These are phyloP conservation scores for Cercospora sojina DNA, from an alignment of 2,329 filamentous ascomycete species.

Conservation along the genomic window DNA sequence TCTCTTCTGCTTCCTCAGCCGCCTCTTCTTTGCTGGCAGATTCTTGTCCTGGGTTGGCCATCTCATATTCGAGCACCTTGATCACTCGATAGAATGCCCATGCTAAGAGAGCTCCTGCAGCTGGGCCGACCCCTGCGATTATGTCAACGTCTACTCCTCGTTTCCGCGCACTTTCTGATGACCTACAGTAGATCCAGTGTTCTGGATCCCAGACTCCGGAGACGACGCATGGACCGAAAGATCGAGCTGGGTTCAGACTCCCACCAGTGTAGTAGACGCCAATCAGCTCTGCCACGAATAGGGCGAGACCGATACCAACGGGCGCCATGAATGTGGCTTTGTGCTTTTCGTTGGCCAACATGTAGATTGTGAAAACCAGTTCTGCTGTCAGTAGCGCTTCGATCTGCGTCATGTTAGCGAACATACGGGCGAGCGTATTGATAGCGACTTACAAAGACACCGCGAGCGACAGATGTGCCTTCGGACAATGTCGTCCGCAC, in stretches of 20 bases:
- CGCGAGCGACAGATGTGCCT: slow-evolving; percentile 40
- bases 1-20: slow-evolving; percentile 23
- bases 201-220: slow-evolving; percentile 28
- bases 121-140: slow-evolving; percentile 33
- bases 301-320: slow-evolving; percentile 50
- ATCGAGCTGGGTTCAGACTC: slow-evolving; percentile 39
- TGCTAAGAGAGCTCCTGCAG: slow-evolving; percentile 34
- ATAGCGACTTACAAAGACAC: slow-evolving; percentile 36
- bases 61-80: slow-evolving; percentile 39
- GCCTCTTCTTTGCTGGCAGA: slow-evolving; percentile 27
- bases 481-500: slow-evolving; percentile 39
- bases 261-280: slow-evolving; percentile 42
- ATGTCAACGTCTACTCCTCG: slow-evolving; percentile 4
- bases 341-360: slow-evolving; percentile 44
- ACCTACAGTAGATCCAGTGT: slow-evolving; percentile 31
- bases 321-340: slow-evolving; percentile 49
- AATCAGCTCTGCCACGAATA: slow-evolving; percentile 49
- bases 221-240: slow-evolving; percentile 36
- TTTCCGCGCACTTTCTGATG: too few species aligned
- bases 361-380: slow-evolving; percentile 45
- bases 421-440: neutral
- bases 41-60: slow-evolving; percentile 34
- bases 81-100: slow-evolving; percentile 39
- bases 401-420: slow-evolving; percentile 28
- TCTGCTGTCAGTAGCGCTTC: slow-evolving; percentile 44